Evolutionary conservation across 2,329 filamentous ascomycete genomes (phyloP), one percentile per base, ranked within the genome.

Genomic region (Aspergillus fumigatus): DNA sequence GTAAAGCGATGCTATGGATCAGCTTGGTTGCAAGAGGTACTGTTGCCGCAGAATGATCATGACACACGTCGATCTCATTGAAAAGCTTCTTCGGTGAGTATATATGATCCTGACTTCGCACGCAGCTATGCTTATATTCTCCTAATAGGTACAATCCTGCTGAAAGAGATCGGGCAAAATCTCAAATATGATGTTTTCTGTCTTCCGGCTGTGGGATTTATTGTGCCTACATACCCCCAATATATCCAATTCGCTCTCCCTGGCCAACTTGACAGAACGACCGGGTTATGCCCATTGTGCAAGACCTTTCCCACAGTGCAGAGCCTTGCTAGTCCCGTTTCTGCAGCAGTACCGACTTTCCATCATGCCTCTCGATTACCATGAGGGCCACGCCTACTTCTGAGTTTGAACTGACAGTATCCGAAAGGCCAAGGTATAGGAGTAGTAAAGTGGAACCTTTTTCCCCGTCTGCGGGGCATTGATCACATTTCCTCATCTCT

Each of bases 11-110:
- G 94, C 93, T 45, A 96, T 99, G 88, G 92, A 97, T 76, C 84
- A 92, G 72, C 86, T 99, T 53, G 92, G 92, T 55, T 88, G 95
- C 70, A 93, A 91, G 77, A 86, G 94, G 67, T 99, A 99, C 81
- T 99, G 94, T 84, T 99, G 94, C 80, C 90, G 94, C 67, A 89
- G 94, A 70, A 99, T 99, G 94, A 87, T 99, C 76, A 97, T 99
- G 89, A 99, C 94, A 58, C 94, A 99, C 77, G 94, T 99, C 69
- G 94, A 99, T 75, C 82, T 99, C 60, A 97, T 99, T 67, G 94
- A 99, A 82, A 99, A 99, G 79, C 85, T 99, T 51, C 85, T 99
- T 64, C 90, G 93, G 90, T 96, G 87, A 66, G 84, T 67, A 38
- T 45, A 19, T 3, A 54, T n/a, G 19, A 38, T 38, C 9, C 32